Evolutionary conservation across 371 early-diverging fungal genomes (phyloP), one percentile per base, ranked within the genome.

Genomic region (Mucor ambiguus): DNA sequence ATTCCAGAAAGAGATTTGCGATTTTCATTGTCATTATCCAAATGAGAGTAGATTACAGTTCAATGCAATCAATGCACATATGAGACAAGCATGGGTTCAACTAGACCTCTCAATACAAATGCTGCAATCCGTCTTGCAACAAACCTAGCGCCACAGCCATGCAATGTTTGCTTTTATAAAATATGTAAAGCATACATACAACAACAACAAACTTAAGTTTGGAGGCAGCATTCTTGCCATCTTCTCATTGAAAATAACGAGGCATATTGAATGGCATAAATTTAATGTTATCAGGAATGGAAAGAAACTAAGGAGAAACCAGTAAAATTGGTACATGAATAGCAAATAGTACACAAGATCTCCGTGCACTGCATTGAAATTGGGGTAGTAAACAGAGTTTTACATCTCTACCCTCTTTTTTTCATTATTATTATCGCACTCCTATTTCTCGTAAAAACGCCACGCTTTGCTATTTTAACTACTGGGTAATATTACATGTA

Each of bases 281-380:
- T 24, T 52, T 52, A 24, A 52, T 52, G 35, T 35, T 49, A n/a
- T 67, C 29, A 61, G 49, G 32, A 49, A 32, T 12, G 48, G 18
- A 28, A 67, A 29, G 33, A 16, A 29, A 43, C 24, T 18, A 32
- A n/a, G 38, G 29, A 52, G 59, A 66, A 41, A 38, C 48, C 7
- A 46, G 37, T 18, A 54, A 35, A 43, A 41, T 10, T 20, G 32
- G 43, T 46, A 46, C 46, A 46, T 20, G 22, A 46, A 10, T 10
- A 18, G 41, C 18, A 41, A 41, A 41, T 41, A 41, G 10, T 46
- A 46, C 28, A 52, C 52, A 20, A 29, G 28, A 65, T 58, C 44
- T 35, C 64, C 46, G 58, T 64, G 57, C 44, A 35, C 64, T 59
- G 52, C 59, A 65, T 65, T 24, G 24, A 6, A 29, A n/a, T 61